These are phyloP conservation scores for Penicillium egyptiacum DNA, from an alignment of 495 filamentous ascomycete genomes.

Conservation along the genomic window DNA sequence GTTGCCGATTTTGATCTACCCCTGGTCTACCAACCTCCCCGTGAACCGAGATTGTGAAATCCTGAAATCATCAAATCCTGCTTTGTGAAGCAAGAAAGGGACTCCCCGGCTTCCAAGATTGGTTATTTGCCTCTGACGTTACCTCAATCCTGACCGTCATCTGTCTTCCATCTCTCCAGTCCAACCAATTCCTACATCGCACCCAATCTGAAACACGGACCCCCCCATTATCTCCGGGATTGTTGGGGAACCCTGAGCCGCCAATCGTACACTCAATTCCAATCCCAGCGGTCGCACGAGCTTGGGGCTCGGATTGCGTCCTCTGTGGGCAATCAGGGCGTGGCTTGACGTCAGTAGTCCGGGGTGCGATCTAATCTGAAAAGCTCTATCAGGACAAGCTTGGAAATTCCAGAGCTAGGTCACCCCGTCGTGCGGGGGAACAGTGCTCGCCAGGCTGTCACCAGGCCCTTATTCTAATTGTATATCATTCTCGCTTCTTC, in stretches of 20 bases:
- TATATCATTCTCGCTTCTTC: slow-evolving; percentile 23
- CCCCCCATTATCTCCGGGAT: slow-evolving; percentile 28
- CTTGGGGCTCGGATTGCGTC: slow-evolving; percentile 30
- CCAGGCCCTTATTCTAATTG: slow-evolving; percentile 8
- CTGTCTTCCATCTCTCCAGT: slow-evolving; percentile 15
- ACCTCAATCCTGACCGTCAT: slow-evolving; percentile 6
- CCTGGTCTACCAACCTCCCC: background rate
- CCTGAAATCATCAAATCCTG: slow-evolving; percentile 6
- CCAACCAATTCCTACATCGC: slow-evolving; percentile 24
- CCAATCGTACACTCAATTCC: slow-evolving; percentile 30
- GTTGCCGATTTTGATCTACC: slow-evolving; percentile 1
- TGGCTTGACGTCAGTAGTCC: slow-evolving; percentile 32
- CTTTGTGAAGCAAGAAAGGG: slow-evolving; percentile 13
- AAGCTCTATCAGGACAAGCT: background rate
- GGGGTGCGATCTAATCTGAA: slow-evolving; percentile 25
- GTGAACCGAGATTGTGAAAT: background rate
- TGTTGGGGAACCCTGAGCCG: slow-evolving; percentile 18
- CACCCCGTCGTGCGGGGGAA: slow-evolving; percentile 13
- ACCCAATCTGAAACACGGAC: slow-evolving; percentile 32
- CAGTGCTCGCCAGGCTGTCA: slow-evolving; percentile 11
- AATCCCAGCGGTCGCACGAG: slow-evolving; percentile 21
- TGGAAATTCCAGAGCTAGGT: slow-evolving; percentile 12
- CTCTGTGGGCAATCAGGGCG: slow-evolving; percentile 20
- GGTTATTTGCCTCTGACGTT: slow-evolving; percentile 11
- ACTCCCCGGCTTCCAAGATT: background rate